Evolutionary conservation across 1,139 yeast genomes (phyloP), one percentile per base, ranked within the genome.

Genomic region (Hansenula lynferdii): DNA sequence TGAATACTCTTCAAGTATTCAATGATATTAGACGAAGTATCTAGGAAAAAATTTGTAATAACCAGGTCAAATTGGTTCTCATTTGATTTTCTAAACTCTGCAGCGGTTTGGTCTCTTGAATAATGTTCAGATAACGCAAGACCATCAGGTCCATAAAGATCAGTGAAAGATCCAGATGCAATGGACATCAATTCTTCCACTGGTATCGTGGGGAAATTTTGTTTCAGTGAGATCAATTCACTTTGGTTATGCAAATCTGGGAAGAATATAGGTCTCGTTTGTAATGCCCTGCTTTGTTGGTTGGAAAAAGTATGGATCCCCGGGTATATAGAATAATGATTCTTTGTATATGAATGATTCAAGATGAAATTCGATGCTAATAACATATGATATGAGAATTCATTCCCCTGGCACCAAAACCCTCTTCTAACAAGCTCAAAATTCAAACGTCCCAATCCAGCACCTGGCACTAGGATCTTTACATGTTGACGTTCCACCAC

Each of bases 361-460:
- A 87, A 58, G 8, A 87, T 60, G 45, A 69, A 80, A 49, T 75
- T 76, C 11, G 94, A 82, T 9, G 80, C 70, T 17, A 84, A 60
- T 5, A 86, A 63, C 95, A 87, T 86, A 53, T 83, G 94, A 52
- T 80, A 82, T 18, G 92, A 80, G 51, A 81, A 75, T 55, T 89
- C 96, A 57, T 86, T 87, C 0, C 96, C 96, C 49, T 85, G 89
- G n/a, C 84, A 76, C 59, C 71, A 62, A 56, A 80, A 85, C 2
- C 96, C 95, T 39, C 69, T 52, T 23, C 57, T 60, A 1, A 85
- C 86, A 37, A 85, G 62, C 36, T 87, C 96, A 40, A 75, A 70
- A n/a, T 86, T 84, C 42, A 86, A 58, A 39, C 96, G 59, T 0
- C 94, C 96, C 16, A 85, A 64, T 0, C 96, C 96, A 44, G 87